A percentile compares a stretch with the other conserved stretches of the same genome.
phyloP scores from a whole-genome alignment of 2,329 filamentous ascomycete species.

The Dothideomycetidae sp. region DNA sequence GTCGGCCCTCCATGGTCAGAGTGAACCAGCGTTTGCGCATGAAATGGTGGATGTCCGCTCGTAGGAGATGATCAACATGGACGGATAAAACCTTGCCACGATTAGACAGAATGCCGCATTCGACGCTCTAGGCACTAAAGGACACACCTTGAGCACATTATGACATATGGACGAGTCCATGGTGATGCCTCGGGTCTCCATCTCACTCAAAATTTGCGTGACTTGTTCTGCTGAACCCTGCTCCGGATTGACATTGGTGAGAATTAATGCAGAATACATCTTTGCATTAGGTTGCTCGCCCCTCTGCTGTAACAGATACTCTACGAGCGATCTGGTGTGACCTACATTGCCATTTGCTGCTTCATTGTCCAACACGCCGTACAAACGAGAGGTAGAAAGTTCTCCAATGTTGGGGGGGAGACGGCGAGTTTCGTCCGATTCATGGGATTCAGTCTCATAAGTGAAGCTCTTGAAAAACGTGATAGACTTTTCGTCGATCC shows the following conservation, averaged over 20 bases:
- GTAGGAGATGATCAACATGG: constrained; percentile 72
- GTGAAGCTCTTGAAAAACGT: no score
- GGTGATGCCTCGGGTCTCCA: constrained; percentile 47
- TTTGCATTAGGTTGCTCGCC: constrained; percentile 40
- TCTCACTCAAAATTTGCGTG: constrained; percentile 52
- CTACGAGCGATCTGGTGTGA: constrained; percentile 35
- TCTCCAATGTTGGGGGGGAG: background rate
- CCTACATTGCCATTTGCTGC: constrained; percentile 26
- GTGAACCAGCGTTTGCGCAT: constrained; percentile 62
- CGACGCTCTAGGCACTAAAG: constrained; percentile 5
- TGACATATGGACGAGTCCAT: constrained; percentile 56
- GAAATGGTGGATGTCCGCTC: constrained; percentile 54
- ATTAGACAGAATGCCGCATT: background rate
- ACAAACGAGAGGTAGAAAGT: constrained; percentile 25
- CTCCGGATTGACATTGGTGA: constrained; percentile 49
- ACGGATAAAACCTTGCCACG: constrained; percentile 49
- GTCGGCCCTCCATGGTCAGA: constrained; percentile 46
- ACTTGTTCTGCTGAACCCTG: constrained; percentile 55
- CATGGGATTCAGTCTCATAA: no score
- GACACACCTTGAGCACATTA: constrained; percentile 49
- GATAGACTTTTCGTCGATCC: no score
- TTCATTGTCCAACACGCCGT: constrained; percentile 34
- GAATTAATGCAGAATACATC: constrained; percentile 62
- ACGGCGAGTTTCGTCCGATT: no score
- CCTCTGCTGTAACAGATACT: constrained; percentile 44